Evolutionary conservation across 345 rosid genomes (phyloP).

Genomic region (Laguncularia racemosa): DNA sequence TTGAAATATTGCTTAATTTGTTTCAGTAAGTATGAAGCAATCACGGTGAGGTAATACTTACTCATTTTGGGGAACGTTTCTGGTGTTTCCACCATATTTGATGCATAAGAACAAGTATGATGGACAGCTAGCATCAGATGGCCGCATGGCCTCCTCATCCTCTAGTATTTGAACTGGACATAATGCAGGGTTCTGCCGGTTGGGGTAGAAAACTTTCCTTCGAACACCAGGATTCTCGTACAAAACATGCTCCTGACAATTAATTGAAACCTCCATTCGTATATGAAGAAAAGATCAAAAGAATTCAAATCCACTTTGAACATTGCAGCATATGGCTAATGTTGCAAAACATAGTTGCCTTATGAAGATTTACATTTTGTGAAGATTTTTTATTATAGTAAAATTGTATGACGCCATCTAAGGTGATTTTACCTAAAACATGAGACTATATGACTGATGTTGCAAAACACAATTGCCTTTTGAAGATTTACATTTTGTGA

Average conservation of each 20-base stretch:
- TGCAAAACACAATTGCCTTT: no score
- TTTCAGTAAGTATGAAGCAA: no score
- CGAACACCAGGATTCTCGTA: conserved; percentile 40
- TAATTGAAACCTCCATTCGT: not conserved
- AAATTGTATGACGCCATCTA: no score
- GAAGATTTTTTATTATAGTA: no score
- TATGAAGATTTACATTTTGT: no score
- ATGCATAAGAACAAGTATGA: conserved; percentile 52
- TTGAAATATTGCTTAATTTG: no score
- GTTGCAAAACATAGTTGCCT: no score
- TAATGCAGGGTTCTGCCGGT: conserved; percentile 32
- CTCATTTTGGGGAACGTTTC: conserved; percentile 64
- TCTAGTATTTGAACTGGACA: conserved; percentile 54
- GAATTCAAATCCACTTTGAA: no score
- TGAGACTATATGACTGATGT: no score
- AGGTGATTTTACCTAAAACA: no score
- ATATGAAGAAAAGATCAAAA: not conserved
- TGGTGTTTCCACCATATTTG: conserved; percentile 57
- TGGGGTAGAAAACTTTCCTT: conserved; percentile 42
- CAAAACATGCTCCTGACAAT: conserved; percentile 44
- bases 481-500: no score
- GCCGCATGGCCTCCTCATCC: conserved; percentile 59
- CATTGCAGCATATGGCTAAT: no score
- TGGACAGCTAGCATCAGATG: conserved; percentile 43
- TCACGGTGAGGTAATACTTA: conserved; percentile 9